Evolutionary conservation across 2,329 filamentous ascomycete species (phyloP), one percentile per base, ranked within the genome.

Genomic region (Colletotrichum sublineola): DNA sequence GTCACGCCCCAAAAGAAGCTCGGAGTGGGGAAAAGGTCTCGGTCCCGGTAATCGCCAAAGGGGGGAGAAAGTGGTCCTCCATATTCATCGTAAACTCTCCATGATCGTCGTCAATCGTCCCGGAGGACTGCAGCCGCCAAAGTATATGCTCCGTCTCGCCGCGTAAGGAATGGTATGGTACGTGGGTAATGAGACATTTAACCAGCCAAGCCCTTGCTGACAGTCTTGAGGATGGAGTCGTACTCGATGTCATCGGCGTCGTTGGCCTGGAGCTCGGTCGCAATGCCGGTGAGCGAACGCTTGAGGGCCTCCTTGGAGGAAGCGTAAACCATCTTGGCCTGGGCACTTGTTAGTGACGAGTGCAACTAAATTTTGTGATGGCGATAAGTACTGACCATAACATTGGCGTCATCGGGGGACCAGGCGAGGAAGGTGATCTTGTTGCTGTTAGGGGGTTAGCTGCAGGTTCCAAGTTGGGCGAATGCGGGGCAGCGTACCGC

Each of bases 291-390:
- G 75, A 96, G 89, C 63, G 92, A 84, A 83, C 92, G 91, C 89
- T 95, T 96, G 77, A 96, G 89, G 73, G 93, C 92, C 79, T 95
- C 93, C 87, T 96, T 96, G 84, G 94, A 96, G 64, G 94, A 93
- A 78, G 93, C 93, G 88, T 96, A 96, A 83, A 95, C 89, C 94
- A 96, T 96, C 88, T 95, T 95, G 84, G 92, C 88, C 93, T 95
- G 77, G 44, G n/a, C 24, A 40, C 29, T 58, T 76, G 40, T 74
- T 60, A 73, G 58, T 57, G 42, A 40, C 61, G 50, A 55, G 33
- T 33, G 42, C 31, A 61, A 61, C 44, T 58, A 36, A 68, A 52
- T 7, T 42, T 8, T 8, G 20, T 20, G 20, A 18, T n/a, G 3
- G n/a, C 63, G 24, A 33, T 44, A 52, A 52, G 24, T 42, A 85